Conservation (phyloP, 345 rosid genomes). For the Hypericum perforatum region DNA sequence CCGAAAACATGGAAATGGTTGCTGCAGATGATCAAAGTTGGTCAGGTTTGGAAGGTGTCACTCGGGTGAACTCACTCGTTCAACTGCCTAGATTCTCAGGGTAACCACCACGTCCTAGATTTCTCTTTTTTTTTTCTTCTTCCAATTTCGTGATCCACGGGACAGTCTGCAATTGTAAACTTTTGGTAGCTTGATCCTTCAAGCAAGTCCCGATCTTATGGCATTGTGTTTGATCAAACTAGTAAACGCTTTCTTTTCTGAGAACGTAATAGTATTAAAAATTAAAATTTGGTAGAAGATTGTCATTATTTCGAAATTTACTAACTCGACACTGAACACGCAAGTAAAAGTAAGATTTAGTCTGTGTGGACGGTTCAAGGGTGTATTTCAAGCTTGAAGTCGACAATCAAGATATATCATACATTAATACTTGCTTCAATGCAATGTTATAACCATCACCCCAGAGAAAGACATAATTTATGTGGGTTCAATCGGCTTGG, state of each 20-base stretch:
- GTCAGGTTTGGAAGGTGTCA: constrained; percentile 92
- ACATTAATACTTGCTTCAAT: too few species aligned
- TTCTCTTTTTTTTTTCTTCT: neutral
- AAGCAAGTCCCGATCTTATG: too few species aligned
- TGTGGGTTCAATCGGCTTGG: too few species aligned
- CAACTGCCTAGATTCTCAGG: constrained; percentile 93
- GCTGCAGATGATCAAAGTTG: constrained; percentile 67
- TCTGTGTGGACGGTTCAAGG: neutral
- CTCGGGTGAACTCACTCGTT: constrained; percentile 93
- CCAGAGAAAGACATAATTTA: too few species aligned
- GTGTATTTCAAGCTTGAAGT: neutral
- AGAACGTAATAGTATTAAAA: too few species aligned
- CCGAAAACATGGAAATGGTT: constrained; percentile 23
- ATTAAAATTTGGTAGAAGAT: too few species aligned
- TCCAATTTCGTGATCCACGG: neutral
- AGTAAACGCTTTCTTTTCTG: too few species aligned
- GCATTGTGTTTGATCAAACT: neutral
- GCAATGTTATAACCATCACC: too few species aligned
- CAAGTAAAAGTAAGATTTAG: too few species aligned
- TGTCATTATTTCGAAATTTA: too few species aligned
- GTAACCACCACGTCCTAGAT: constrained; percentile 42
- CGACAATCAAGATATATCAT: too few species aligned
- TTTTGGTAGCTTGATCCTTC: constrained; percentile 16
- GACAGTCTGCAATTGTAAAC: neutral
- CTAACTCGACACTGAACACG: too few species aligned